A percentile compares a stretch with the other conserved stretches of the same genome.
Conservation (phyloP, 2,329 filamentous ascomycete genomes). For the Akanthomyces muscarius region DNA sequence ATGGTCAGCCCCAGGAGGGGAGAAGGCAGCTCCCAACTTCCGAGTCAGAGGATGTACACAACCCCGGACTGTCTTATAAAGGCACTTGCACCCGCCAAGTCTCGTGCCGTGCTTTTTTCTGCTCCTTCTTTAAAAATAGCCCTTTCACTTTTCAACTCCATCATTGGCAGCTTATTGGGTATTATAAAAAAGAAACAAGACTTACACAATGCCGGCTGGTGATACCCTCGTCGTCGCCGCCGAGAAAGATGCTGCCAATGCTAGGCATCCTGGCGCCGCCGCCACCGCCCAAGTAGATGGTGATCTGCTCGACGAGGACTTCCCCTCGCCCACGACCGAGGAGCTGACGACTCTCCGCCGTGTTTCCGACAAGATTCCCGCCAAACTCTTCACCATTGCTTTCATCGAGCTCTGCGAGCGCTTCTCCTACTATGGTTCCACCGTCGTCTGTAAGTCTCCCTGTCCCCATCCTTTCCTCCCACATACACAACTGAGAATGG, state of each 20-base stretch:
- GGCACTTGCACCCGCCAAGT: background rate
- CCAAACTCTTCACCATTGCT: conserved; percentile 58
- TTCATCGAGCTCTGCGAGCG: conserved; percentile 69
- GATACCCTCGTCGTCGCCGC: conserved; percentile 16
- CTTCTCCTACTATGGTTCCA: conserved; percentile 68
- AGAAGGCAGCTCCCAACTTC: too few species aligned
- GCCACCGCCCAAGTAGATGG: conserved; percentile 20
- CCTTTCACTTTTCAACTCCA: too few species aligned
- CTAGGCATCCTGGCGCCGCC: conserved; percentile 20
- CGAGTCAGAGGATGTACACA: too few species aligned
- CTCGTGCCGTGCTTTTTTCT: background rate
- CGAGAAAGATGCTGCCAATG: background rate
- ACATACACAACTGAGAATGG: too few species aligned
- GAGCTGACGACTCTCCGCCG: conserved; percentile 50
- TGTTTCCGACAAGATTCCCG: conserved; percentile 54
- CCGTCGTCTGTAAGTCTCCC: conserved; percentile 56
- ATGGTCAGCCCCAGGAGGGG: too few species aligned
- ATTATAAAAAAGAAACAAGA: too few species aligned
- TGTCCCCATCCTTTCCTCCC: too few species aligned
- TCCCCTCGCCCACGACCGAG: conserved; percentile 42
- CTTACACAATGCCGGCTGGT: conserved; percentile 13
- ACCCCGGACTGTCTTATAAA: too few species aligned
- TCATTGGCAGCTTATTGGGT: too few species aligned
- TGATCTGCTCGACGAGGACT: background rate
- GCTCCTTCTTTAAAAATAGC: background rate